Base-by-base conservation (phyloP, 768 basidiomycete genomes). In the Podaxis sp. region DNA sequence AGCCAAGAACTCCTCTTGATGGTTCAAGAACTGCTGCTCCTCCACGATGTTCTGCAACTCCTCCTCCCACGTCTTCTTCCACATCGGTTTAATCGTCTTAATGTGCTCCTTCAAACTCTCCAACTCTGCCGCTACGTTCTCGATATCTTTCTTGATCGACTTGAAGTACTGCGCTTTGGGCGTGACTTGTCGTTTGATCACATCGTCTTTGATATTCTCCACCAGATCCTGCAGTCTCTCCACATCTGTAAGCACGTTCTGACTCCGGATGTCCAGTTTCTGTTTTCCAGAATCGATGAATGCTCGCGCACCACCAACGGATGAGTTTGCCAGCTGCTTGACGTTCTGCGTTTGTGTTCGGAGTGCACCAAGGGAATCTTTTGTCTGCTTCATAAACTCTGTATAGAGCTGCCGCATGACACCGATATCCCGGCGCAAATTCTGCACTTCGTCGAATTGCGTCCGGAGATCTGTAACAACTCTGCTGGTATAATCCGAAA, bases 61-160 rank as follows among this genome's bases (percentile, higher is more conserved):
- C 69, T 93, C 88, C 68, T 92, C 91, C 96, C 96, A 99, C 18
- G 95, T 98, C 82, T 95, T 94, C 80, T 95, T 92, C 96, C 96
- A 99, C 83, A 92, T 93, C 46, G 96, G 94, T 68, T 90, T 93
- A 68, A 95, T 83, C 10, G 91, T 90, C 66, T 87, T 84, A 65
- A 98, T 90, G 72, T 96, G 93, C 66, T 88, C 86, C 68, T 85
- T 85, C 61, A 98, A 77, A 67, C 84, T 88, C 63, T 86, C 81
- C 47, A 98, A 79, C 74, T 95, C 89, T 9, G 75, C 72, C 16
- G 85, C 80, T 27, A 88, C 82, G 21, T 81, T 73, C 28, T 81
- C 79, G 59, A 97, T 81, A 64, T 93, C 90, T 63, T 83, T 85
- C 70, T 84, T 82, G 71, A 95, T 83, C 38, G 75, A 76, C 69